Evolutionary conservation across 2,329 filamentous ascomycete species (phyloP).

Genomic region (Fusarium paranaense): DNA sequence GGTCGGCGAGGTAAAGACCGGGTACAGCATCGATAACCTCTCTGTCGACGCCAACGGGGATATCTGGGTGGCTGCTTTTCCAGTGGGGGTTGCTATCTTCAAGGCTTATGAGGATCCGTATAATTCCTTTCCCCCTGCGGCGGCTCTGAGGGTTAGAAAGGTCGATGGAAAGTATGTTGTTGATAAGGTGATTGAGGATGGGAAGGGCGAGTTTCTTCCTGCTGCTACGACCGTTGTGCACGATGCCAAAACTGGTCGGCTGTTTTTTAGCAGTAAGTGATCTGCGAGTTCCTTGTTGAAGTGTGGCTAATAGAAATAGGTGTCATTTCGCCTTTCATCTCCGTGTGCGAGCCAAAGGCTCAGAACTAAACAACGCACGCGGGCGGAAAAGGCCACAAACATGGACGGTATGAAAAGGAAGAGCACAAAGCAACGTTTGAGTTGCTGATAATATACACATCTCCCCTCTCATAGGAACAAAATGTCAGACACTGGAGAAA

Average conservation of each 20-base stretch:
- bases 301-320: slow-evolving; percentile 8
- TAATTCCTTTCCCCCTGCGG: slow-evolving; percentile 3
- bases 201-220: slow-evolving; percentile 26
- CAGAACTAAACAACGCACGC: neutral
- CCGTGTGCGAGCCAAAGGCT: slow-evolving; percentile 36
- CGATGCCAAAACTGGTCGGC: slow-evolving; percentile 35
- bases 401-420: no score
- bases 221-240: slow-evolving; percentile 40
- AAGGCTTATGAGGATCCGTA: slow-evolving; percentile 31
- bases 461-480: neutral
- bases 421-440: no score
- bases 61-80: slow-evolving; percentile 35
- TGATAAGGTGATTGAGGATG: slow-evolving; percentile 41
- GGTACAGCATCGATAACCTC: slow-evolving; percentile 37
- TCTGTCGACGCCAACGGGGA: slow-evolving; percentile 38
- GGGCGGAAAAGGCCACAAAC: neutral
- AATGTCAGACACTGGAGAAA: neutral
- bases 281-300: accelerated
- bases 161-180: slow-evolving; percentile 13
- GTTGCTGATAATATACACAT: neutral
- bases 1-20: slow-evolving; percentile 10
- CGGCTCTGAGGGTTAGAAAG: slow-evolving; percentile 24
- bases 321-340: slow-evolving; percentile 40
- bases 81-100: slow-evolving; percentile 15
- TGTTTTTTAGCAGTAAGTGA: slow-evolving; percentile 41